Evolutionary conservation across 1,139 yeast genomes (phyloP), one percentile per base, ranked within the genome.

Genomic region (Geotrichum fermentans): DNA sequence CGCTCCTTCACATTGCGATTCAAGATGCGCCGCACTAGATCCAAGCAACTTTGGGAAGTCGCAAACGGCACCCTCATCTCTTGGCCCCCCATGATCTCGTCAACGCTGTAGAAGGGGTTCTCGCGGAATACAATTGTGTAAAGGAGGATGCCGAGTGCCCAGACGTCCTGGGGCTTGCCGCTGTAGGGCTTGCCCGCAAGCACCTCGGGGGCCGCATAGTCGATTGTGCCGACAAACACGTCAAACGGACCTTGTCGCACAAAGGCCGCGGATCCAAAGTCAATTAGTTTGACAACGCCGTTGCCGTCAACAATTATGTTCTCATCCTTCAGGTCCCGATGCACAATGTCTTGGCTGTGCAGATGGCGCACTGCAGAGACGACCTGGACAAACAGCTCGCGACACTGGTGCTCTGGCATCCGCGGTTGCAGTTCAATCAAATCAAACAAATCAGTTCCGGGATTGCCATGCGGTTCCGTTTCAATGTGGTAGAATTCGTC

Each of bases 131-230:
- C 74, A 64, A 92, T 76, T 0, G 97, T 92, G 69, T 89, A 92
- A 18, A 92, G 70, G 53, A 92, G 71, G 20, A 92, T 85, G 1
- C 98, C 98, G 60, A 90, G 73, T 0, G 97, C 96, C 98, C 98
- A 92, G 1, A 90, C 82, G 66, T 92, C 98, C 65, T 92, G 98
- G 0, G 96, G 92, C 64, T 79, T 83, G 18, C 98, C 98, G 51
- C 80, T 86, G 62, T 92, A 92, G 29, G 88, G 83, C 52, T 81
- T 82, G 6, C 97, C 98, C 47, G 82, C 76, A 30, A 92, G 73
- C 0, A 92, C 96, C 66, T 92, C 98, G 0, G 98, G 97, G 0
- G 97, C 94, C 0, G 97, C 97, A 65, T 90, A 92, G 65, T 92
- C 97, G 35, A 90, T 81, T 0, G 98, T 92, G 1, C 98, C 98